Evolutionary conservation across 371 early-diverging fungal genomes (phyloP).

Genomic region (Parasitella parasitica): DNA sequence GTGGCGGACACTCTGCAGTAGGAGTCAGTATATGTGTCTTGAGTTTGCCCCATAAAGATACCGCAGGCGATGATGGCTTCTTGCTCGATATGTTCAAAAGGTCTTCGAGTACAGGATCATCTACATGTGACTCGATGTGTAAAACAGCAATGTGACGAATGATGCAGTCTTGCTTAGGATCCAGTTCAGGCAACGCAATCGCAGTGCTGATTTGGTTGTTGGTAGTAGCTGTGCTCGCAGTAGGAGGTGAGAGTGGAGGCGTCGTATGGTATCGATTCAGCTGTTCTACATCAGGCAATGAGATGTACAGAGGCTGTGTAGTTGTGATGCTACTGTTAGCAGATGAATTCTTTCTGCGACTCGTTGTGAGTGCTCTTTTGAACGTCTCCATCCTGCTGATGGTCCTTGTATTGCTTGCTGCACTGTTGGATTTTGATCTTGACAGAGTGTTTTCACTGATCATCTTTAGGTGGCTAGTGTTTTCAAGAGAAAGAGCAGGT

Average conservation of each 20-base stretch:
- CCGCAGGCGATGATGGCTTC: neutral
- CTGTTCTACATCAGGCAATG: conserved; percentile 14
- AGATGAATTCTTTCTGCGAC: neutral
- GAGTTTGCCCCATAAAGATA: conserved; percentile 23
- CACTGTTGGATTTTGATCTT: conserved; percentile 1
- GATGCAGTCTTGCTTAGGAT: conserved; percentile 15
- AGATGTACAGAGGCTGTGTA: conserved; percentile 6
- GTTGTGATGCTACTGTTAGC: neutral
- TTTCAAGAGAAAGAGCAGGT: conserved; percentile 4
- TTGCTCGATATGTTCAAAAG: conserved; percentile 2
- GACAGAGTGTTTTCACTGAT: neutral
- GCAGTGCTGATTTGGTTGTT: neutral
- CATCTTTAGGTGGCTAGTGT: neutral
- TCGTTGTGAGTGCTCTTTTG: conserved; percentile 22
- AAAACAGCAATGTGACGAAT: conserved; percentile 17
- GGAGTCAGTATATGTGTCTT: conserved; percentile 26
- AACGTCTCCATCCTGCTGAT: conserved; percentile 15
- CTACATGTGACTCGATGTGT: conserved; percentile 6
- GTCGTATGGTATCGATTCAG: neutral
- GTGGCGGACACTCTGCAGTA: neutral
- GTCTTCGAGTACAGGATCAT: conserved; percentile 1
- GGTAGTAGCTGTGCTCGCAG: neutral
- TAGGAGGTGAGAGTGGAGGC: conserved; percentile 22
- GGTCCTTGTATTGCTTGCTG: neutral
- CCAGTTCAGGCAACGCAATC: conserved; percentile 10